These are phyloP conservation scores for Antonospora locustae DNA, from an alignment of 371 early-diverging fungal genomes.

Conservation along the genomic window DNA sequence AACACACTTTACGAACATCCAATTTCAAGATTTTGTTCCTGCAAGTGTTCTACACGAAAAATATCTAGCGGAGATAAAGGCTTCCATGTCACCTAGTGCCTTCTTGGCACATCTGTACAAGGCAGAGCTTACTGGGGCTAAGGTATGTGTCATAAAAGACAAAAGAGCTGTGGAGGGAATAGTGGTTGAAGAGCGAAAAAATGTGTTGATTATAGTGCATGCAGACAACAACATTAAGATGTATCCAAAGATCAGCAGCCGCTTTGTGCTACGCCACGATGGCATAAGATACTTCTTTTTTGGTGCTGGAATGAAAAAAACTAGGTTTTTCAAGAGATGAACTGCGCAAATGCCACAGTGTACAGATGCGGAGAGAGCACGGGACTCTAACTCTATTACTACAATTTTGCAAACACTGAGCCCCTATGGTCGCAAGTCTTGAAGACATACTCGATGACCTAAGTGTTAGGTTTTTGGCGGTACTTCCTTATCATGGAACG, in stretches of 20 bases:
- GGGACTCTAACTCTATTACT: not conserved
- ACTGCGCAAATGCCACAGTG: not conserved
- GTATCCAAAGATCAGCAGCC: conserved; percentile 5
- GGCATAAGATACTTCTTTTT: conserved; percentile 19
- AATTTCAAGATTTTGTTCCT: conserved; percentile 7
- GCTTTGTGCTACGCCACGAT: conserved; percentile 5
- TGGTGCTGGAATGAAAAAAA: conserved; percentile 18
- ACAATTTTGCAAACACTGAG: not conserved
- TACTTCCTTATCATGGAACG: conserved; percentile 79
- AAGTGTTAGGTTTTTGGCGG: conserved; percentile 64
- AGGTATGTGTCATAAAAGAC: conserved; percentile 8
- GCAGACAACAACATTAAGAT: conserved; percentile 12
- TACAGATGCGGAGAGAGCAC: not conserved
- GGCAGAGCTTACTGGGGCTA: conserved; percentile 29
- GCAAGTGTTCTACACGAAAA: conserved; percentile 10
- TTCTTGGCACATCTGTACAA: conserved; percentile 18
- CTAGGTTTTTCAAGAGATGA: conserved; percentile 33
- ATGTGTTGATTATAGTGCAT: conserved; percentile 14
- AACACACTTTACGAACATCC: not conserved
- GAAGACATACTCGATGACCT: conserved; percentile 45
- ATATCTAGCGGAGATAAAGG: conserved; percentile 12
- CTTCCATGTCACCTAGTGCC: not conserved
- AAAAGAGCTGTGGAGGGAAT: conserved; percentile 6
- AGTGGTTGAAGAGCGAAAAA: conserved; percentile 31
- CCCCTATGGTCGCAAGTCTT: not conserved